Evolutionary conservation across 805 yeast genomes (phyloP).

Genomic region (Sugiyamaella qingdaonensis): DNA sequence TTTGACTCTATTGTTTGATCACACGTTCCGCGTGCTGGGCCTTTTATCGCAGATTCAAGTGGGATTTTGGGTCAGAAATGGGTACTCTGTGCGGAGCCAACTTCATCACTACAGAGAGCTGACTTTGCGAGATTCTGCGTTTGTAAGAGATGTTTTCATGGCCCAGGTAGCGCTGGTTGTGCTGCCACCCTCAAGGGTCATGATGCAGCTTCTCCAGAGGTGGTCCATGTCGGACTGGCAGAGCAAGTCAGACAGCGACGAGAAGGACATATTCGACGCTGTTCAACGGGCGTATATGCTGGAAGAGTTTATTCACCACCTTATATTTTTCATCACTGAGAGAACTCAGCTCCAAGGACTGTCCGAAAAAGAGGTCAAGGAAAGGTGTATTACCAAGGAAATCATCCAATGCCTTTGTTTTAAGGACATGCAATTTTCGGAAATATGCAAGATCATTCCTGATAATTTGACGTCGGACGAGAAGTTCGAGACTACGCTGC

Average conservation of each 20-base stretch:
- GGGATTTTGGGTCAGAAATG: slow-evolving; percentile 94
- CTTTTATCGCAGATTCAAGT: slow-evolving; percentile 77
- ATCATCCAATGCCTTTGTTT: slow-evolving; percentile 82
- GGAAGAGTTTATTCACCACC: slow-evolving; percentile 70
- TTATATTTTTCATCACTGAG: slow-evolving; percentile 67
- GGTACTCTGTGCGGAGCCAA: slow-evolving; percentile 74
- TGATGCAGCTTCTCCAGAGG: slow-evolving; percentile 56
- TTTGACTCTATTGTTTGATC: slow-evolving; percentile 48
- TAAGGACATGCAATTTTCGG: slow-evolving; percentile 66
- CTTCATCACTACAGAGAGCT: slow-evolving; percentile 72
- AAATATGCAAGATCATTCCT: slow-evolving; percentile 63
- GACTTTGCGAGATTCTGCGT: slow-evolving; percentile 79
- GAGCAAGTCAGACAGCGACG: slow-evolving; percentile 32
- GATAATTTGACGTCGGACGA: slow-evolving; percentile 73
- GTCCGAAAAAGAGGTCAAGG: slow-evolving; percentile 44
- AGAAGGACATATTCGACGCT: slow-evolving; percentile 36
- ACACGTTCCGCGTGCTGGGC: slow-evolving; percentile 73
- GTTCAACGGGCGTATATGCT: slow-evolving; percentile 54
- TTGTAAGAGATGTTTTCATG: slow-evolving; percentile 68
- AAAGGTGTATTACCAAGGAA: slow-evolving; percentile 56
- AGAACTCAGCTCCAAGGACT: slow-evolving; percentile 52
- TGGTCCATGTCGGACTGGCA: slow-evolving; percentile 49
- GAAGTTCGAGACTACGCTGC: slow-evolving; percentile 60
- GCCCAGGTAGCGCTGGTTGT: slow-evolving; percentile 58
- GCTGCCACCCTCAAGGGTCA: slow-evolving; percentile 51